These are phyloP conservation scores for Xylariaceae sp. DNA, from an alignment of 2,329 filamentous ascomycete genomes.

Conservation along the genomic window DNA sequence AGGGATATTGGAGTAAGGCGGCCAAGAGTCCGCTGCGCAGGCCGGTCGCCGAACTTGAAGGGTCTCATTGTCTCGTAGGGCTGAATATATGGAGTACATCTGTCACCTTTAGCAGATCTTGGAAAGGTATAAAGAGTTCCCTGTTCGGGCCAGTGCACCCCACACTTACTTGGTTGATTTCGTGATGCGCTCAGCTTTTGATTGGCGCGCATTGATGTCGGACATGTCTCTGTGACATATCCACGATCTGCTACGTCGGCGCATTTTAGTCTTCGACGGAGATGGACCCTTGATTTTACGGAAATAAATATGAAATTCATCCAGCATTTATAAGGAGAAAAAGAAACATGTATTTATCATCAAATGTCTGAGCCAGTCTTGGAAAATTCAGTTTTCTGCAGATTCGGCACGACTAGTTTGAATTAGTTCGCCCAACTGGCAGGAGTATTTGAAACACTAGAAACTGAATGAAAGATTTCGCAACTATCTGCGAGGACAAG, in stretches of 20 bases:
- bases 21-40: conserved; percentile 7
- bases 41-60: conserved; percentile 9
- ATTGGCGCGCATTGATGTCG: conserved; percentile 13
- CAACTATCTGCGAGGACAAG: too few relatives aligned
- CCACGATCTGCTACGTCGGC: too few relatives aligned
- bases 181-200: conserved; percentile 16
- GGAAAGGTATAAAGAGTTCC: conserved; percentile 11
- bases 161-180: conserved; percentile 13
- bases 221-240: neutral
- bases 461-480: too few relatives aligned
- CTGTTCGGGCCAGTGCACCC: conserved; percentile 14
- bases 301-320: neutral
- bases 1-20: neutral
- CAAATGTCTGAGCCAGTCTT: neutral
- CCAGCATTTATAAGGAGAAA: neutral
- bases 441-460: too few relatives aligned
- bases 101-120: too few relatives aligned
- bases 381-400: neutral
- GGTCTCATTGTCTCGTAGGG: conserved; percentile 12
- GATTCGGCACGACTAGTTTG: too few relatives aligned
- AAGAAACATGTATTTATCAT: neutral
- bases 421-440: too few relatives aligned
- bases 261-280: neutral
- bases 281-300: neutral
- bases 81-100: conserved; percentile 20